phyloP scores from a whole-genome alignment of 1,139 yeast species.

The Ashbya aceris region DNA sequence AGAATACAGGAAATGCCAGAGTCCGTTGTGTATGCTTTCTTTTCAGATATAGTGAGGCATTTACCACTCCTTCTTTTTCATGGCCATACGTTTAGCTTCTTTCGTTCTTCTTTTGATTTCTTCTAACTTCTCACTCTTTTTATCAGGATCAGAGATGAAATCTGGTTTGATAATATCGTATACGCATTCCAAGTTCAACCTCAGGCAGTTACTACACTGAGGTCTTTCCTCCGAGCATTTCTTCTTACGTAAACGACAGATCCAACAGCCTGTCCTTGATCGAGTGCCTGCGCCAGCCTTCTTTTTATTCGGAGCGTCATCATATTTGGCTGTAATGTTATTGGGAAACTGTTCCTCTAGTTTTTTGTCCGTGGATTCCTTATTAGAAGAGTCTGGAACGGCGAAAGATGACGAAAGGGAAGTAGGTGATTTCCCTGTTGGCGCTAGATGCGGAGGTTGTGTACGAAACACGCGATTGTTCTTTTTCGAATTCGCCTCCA shows the following conservation, averaged over 20 bases:
- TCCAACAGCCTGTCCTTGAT: constrained; percentile 60
- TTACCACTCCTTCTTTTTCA: constrained; percentile 22
- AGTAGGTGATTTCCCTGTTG: background rate
- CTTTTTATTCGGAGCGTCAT: constrained; percentile 9
- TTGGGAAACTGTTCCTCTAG: background rate
- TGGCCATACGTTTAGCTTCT: constrained; percentile 29
- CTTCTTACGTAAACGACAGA: constrained; percentile 56
- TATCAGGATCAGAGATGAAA: constrained; percentile 40
- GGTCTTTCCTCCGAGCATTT: constrained; percentile 58
- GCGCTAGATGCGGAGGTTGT: background rate
- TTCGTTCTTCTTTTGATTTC: constrained; percentile 37
- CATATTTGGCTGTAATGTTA: background rate
- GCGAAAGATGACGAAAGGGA: background rate
- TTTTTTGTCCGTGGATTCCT: background rate
- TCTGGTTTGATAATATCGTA: constrained; percentile 40
- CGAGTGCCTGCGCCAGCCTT: constrained; percentile 31
- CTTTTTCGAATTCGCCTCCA: constrained; percentile 2
- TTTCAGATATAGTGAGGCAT: background rate
- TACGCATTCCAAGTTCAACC: constrained; percentile 45
- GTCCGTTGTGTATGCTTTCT: background rate
- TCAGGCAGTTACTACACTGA: constrained; percentile 42
- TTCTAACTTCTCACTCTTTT: constrained; percentile 38
- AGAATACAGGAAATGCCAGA: background rate
- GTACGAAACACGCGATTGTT: background rate
- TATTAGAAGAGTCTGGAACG: background rate